These are phyloP conservation scores for Mortierella sp. DNA, from an alignment of 371 early-diverging fungal species.

Conservation along the genomic window DNA sequence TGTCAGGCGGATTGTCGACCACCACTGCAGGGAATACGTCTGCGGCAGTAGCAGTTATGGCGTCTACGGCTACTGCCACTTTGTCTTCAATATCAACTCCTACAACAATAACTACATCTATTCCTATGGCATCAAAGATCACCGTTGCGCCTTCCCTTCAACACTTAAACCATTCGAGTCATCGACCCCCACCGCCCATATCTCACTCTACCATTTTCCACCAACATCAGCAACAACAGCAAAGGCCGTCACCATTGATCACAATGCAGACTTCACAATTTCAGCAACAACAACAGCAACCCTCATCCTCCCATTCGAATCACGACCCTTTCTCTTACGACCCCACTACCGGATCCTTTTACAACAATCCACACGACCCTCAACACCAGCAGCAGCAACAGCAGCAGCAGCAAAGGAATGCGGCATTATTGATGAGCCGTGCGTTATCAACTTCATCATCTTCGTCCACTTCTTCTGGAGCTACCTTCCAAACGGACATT, in stretches of 20 bases:
- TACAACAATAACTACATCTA: too few species aligned
- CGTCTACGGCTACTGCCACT: background rate
- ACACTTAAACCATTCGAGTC: slow-evolving; percentile 5
- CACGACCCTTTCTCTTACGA: slow-evolving; percentile 23
- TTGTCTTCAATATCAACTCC: background rate
- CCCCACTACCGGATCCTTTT: slow-evolving; percentile 13
- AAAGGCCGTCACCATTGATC: slow-evolving; percentile 4
- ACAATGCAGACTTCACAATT: background rate
- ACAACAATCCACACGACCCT: slow-evolving; percentile 7
- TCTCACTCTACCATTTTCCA: background rate
- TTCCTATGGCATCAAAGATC: background rate
- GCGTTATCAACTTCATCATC: slow-evolving; percentile 38
- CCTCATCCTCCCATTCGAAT: slow-evolving; percentile 21
- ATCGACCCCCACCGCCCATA: slow-evolving; percentile 13
- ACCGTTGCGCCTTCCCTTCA: background rate
- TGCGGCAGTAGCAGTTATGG: background rate
- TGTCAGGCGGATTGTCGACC: slow-evolving; percentile 24
- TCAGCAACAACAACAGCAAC: slow-evolving; percentile 11
- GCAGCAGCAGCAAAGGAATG: background rate
- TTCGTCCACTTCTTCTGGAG: slow-evolving; percentile 34
- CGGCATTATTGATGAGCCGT: slow-evolving; percentile 29
- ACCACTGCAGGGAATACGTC: slow-evolving; percentile 2
- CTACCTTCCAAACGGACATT: slow-evolving; percentile 3
- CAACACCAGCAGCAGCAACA: slow-evolving; percentile 19
- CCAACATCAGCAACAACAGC: background rate